Evolutionary conservation across 352 stramenopile species (phyloP), one percentile per base, ranked within the genome.

Genomic region (Pythium apleroticum): DNA sequence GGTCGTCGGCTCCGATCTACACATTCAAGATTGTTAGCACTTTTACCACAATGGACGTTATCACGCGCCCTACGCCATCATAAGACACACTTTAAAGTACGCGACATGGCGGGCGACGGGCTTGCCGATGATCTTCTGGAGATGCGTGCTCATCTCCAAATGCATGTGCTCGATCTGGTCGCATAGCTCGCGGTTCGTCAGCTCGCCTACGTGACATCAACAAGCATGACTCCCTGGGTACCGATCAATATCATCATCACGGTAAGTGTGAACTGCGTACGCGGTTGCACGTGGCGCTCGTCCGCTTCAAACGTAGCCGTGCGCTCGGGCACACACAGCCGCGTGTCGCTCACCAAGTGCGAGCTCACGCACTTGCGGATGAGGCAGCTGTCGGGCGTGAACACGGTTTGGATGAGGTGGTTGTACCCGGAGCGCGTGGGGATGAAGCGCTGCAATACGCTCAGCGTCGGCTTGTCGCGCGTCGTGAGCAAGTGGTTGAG

Each of bases 391-490:
- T 91, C 81, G n/a, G 75, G 71, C 9, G 81, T 89, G 60, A 88
- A 90, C 15, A 89, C 71, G 10, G 74, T 81, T 60, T 88, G 75
- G 31, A 90, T 68, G 57, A 72, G 68, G 63, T 90, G 83, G 54
- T 93, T 90, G 66, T 88, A 91, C 25, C 81, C 78, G 8, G 84
- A 90, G 22, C 84, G 77, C 1, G 80, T 89, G 10, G 78, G 78
- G 5, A 93, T 67, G 50, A 88, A 91, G 14, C 76, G 74, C 63
- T 93, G 81, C 28, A 93, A 68, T 6, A 93, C 73, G 35, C 78
- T 86, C 22, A 86, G 35, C 9, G 66, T 54, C 41, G 80, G 80
- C 17, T 85, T 88, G 19, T 89, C 80, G 10, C 80, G 78, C 17
- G 76, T 60, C 55, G 72, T 61, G 22, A 89, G 63, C 28, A 91